phyloP scores from a whole-genome alignment of 768 basidiomycete genomes.

The Phanerochaete sordida region DNA sequence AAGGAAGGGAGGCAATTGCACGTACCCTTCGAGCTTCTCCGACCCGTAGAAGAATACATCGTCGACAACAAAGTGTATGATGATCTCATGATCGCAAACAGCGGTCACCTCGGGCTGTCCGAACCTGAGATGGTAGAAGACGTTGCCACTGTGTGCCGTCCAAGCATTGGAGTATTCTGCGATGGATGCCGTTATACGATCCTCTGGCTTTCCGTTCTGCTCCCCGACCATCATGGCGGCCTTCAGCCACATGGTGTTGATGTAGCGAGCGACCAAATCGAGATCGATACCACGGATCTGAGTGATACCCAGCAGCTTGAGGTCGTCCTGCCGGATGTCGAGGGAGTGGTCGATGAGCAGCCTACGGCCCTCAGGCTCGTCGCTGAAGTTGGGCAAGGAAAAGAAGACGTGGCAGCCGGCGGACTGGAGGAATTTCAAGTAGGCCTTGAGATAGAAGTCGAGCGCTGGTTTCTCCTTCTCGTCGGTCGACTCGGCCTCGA shows the following conservation, averaged over 20 bases:
- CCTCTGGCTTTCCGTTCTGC: not conserved
- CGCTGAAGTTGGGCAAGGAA: conserved; percentile 23
- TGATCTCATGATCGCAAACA: too few species aligned
- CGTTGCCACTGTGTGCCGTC: conserved; percentile 3
- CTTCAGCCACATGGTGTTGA: conserved; percentile 14
- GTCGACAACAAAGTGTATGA: too few species aligned
- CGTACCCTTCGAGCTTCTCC: not conserved
- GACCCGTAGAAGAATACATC: not conserved
- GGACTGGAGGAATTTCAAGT: conserved; percentile 20
- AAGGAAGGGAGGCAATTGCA: not conserved
- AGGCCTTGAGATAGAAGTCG: conserved; percentile 13
- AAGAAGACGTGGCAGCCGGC: conserved; percentile 24
- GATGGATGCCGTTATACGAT: conserved; percentile 9
- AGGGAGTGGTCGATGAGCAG: not conserved
- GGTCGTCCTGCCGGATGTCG: conserved; percentile 16
- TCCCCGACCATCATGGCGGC: conserved; percentile 10
- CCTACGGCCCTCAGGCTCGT: not conserved
- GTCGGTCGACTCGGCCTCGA: not conserved
- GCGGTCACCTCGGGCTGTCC: too few species aligned
- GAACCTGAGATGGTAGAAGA: conserved; percentile 20
- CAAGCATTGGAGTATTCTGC: conserved; percentile 20
- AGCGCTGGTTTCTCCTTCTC: conserved; percentile 2
- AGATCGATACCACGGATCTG: conserved; percentile 12
- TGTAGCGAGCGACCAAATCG: conserved; percentile 15
- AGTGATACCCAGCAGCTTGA: not conserved